phyloP scores from a whole-genome alignment of 2,329 filamentous ascomycete species.

The Raffaelea deltoideospora region DNA sequence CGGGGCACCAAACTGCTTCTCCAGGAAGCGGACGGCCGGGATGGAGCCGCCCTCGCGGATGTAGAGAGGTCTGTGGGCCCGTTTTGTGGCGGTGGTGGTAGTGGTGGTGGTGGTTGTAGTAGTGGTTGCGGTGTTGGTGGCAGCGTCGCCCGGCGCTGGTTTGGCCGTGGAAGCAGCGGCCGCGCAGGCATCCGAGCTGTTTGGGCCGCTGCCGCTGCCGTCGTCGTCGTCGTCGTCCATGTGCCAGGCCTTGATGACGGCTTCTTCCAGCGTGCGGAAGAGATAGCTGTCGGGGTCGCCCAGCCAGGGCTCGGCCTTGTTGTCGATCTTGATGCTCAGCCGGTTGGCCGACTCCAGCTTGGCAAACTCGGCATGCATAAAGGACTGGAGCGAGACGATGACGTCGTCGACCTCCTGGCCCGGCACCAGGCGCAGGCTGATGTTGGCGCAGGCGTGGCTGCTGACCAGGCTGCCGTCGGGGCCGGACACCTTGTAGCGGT shows the following conservation, averaged over 20 bases:
- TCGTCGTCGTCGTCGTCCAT: conserved; percentile 23
- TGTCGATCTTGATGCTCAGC: conserved; percentile 71
- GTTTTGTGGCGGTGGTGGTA: too few relatives aligned
- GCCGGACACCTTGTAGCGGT: conserved; percentile 83
- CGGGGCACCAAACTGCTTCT: conserved; percentile 84
- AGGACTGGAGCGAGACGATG: conserved; percentile 48
- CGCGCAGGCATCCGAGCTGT: too few relatives aligned
- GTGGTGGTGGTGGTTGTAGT: too few relatives aligned
- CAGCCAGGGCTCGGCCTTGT: conserved; percentile 91
- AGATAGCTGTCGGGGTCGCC: conserved; percentile 84
- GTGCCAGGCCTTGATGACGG: conserved; percentile 74
- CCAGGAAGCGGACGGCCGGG: conserved; percentile 81
- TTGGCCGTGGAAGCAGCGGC: not conserved
- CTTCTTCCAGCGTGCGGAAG: conserved; percentile 74
- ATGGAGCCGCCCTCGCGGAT: conserved; percentile 95
- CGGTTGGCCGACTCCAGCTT: conserved; percentile 66
- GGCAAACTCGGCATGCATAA: conserved; percentile 56
- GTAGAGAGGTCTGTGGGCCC: conserved; percentile 55
- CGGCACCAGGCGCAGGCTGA: conserved; percentile 84
- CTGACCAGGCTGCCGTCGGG: conserved; percentile 88
- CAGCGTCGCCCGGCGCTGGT: conserved; percentile 8
- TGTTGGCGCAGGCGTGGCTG: conserved; percentile 69
- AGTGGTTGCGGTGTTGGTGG: too few relatives aligned
- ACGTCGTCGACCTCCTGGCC: conserved; percentile 80
- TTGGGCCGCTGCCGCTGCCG: conserved; percentile 5